These are phyloP conservation scores for Neopestalotiopsis sp. DNA, from an alignment of 2,329 filamentous ascomycete genomes.

Conservation along the genomic window DNA sequence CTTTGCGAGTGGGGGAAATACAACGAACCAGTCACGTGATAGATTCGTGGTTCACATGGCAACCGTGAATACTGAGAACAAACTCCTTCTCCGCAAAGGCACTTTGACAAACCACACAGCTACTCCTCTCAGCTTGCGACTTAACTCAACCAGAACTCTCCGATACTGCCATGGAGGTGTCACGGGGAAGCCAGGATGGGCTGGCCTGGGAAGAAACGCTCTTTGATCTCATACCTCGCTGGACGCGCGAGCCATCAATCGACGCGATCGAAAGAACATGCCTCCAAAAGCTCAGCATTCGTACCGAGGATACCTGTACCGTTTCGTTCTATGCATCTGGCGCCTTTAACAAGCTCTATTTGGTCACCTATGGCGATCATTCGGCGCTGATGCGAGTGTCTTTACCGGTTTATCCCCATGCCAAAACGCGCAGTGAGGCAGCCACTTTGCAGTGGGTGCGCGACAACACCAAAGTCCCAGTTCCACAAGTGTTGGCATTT, in stretches of 20 bases:
- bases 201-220: not conserved
- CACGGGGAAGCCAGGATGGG: not conserved
- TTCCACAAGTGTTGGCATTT: slow-evolving; percentile 40
- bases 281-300: not conserved
- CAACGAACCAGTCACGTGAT: too few relatives aligned
- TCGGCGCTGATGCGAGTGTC: slow-evolving; percentile 39
- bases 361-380: slow-evolving; percentile 19
- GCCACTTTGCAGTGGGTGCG: slow-evolving; percentile 42
- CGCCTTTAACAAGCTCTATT: slow-evolving; percentile 32
- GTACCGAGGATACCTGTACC: slow-evolving; percentile 17
- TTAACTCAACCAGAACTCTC: too few relatives aligned
- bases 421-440: slow-evolving; percentile 45
- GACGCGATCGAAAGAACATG: not conserved
- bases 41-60: too few relatives aligned
- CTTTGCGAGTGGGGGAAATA: too few relatives aligned
- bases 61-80: too few relatives aligned
- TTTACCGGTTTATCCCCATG: slow-evolving; percentile 40
- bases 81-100: too few relatives aligned
- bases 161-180: not conserved
- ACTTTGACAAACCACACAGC: too few relatives aligned
- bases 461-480: slow-evolving; percentile 37
- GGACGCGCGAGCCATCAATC: not conserved
- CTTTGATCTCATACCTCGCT: not conserved
- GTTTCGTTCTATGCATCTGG: slow-evolving; percentile 23
- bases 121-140: too few relatives aligned